phyloP scores from a whole-genome alignment of 78 protist genomes.

The Dictyostelium discoideum region DNA sequence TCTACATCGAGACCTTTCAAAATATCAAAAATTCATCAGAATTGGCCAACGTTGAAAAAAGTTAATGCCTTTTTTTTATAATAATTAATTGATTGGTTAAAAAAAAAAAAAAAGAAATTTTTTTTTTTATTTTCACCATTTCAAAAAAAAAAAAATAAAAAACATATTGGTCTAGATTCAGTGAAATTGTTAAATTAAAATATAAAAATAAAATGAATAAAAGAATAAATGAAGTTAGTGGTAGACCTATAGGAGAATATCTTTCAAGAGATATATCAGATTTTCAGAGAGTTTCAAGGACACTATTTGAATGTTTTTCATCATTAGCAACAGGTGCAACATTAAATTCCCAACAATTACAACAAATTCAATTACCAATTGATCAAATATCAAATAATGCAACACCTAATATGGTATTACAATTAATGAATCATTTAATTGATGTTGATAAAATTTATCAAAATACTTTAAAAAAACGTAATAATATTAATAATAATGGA shows the following conservation, averaged over 20 bases:
- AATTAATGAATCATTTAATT: not conserved
- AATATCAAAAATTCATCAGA: not conserved
- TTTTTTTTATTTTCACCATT: no score
- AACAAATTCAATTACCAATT: not conserved
- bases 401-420: not conserved
- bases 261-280: not conserved
- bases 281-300: constrained; percentile 5
- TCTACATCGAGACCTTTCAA: not conserved
- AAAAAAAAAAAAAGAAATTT: no score
- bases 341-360: not conserved
- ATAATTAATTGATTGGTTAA: no score
- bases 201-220: not conserved
- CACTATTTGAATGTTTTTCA: constrained; percentile 32
- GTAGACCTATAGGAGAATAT: not conserved
- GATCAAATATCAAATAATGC: not conserved
- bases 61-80: not conserved
- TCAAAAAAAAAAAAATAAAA: not conserved
- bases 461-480: constrained; percentile 1
- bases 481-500: no score
- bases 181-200: no score
- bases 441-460: constrained; percentile 6
- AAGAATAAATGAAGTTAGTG: constrained; percentile 19
- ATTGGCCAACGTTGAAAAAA: no score
- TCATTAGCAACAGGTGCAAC: not conserved
- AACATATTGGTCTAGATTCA: no score